Evolutionary conservation across 148 eudicot genomes (phyloP), one percentile per base, ranked within the genome.

Genomic region (Cornus controversa): DNA sequence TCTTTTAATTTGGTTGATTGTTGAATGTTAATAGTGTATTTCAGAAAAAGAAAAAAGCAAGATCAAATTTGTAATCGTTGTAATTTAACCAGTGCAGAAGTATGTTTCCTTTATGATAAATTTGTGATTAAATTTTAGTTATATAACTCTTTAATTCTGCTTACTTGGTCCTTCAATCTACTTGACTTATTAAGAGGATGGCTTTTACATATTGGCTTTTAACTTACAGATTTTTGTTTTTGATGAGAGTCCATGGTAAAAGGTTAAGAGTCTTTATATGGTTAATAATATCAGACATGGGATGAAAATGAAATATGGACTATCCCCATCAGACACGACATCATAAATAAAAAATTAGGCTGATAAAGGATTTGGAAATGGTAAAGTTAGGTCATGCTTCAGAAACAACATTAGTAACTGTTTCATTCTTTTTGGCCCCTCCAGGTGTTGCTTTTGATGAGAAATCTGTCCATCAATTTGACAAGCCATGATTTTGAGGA

Each of bases 401-500:
- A 4, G 22, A 54, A 50, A 47, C 5, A 23, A 10, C 50, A 29
- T 79, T 72, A 40, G 25, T 24, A 8, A 28, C 26, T 66, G 8
- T 11, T 26, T 22, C 22, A 47, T 22, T 66, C 18, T n/a, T 37
- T 72, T 24, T 16, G 22, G 63, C 58, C 57, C 50, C 29, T 83
- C 60, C 91, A 96, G 99, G 97, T 87, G 70, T 80, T 93, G 77
- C 77, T 95, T 81, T 77, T 95, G 83, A 93, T 95, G 97, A 89
- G 97, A 79, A 92, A 92, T 82, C 95, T 96, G 71, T 89, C 98
- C 65, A 89, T 93, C 88, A 96, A 96, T 86, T 82, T 96, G 90
- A 80, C 89, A 27, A 93, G 98, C 82, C 98, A 94, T 50, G 92
- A 90, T 80, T 96, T 96, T 80, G 98, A 93, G 87, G 93, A 91